Evolutionary conservation across 2,329 filamentous ascomycete species (phyloP).

Genomic region (Diaporthe nobilis): DNA sequence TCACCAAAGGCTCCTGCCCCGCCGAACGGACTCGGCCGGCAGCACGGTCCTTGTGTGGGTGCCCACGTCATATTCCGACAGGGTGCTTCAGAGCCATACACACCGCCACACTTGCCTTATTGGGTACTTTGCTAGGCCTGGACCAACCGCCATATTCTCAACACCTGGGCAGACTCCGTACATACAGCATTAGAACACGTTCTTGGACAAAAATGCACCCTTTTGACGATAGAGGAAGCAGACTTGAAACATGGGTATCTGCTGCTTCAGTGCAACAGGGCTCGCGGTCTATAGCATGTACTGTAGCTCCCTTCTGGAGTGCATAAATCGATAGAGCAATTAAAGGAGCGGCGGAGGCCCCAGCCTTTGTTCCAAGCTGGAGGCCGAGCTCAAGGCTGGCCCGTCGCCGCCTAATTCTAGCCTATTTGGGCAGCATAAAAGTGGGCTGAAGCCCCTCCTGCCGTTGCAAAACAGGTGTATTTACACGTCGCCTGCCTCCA

Average conservation of each 20-base stretch:
- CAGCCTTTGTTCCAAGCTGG: conserved; percentile 21
- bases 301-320: neutral
- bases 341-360: neutral
- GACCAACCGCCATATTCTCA: neutral
- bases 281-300: neutral
- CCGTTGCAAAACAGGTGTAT: conserved; percentile 26
- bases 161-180: neutral
- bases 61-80: conserved; percentile 28
- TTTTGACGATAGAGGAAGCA: neutral
- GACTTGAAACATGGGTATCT: neutral
- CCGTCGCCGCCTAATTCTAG: neutral
- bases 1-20: conserved; percentile 23
- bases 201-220: neutral
- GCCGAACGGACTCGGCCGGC: conserved; percentile 33
- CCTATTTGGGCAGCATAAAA: conserved; percentile 23
- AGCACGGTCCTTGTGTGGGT: conserved; percentile 12
- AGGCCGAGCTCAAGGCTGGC: neutral
- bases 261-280: neutral
- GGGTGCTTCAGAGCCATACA: neutral
- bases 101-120: conserved; percentile 6
- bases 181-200: neutral
- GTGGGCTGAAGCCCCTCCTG: conserved; percentile 7
- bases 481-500: conserved; percentile 6
- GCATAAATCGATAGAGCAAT: conserved; percentile 2
- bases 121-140: neutral